Base-by-base conservation (phyloP, 2,329 filamentous ascomycete genomes). In the Myotisia sp. region DNA sequence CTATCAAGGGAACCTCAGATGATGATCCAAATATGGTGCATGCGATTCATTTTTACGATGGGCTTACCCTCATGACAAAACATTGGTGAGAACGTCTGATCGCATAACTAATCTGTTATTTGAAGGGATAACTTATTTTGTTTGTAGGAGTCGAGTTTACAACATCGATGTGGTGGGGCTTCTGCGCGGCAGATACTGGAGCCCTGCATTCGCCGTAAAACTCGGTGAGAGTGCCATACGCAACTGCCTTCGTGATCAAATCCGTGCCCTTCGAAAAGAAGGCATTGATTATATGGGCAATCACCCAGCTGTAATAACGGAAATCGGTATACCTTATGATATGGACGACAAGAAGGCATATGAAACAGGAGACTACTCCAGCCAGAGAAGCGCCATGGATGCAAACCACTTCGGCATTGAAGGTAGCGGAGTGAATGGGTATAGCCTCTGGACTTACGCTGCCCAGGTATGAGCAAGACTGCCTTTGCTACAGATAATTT, bases 271-370 rank as follows among this genome's bases (percentile, higher is more conserved):
- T 34, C 71, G 76, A 32, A 70, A 92, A 44, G 90, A 98, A 57
- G 92, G 87, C 0, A 60, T 79, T n/a, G 79, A 92, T 36, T 76
- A 84, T 39, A 83, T 85, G 65, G 90, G 90, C 13, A 74, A 80
- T 14, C 86, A 92, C 47, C 90, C 90, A 0, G 84, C 85, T 46
- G 60, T 98, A 3, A 74, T 94, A 55, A 92, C 84, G 1, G 90
- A 98, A 53, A 95, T 95, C 49, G 90, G 90, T 5, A 94, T 98
- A 38, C 90, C 90, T 0, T 98, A 93, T 52, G 90, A 98, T 52
- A 95, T 98, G 92, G 87, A 98, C 50, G 77, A 93, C 44, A 86
- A 93, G 58, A 69, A 90, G 50, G 90, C 90, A 1, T 98, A 98
- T 60, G 82, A 84, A 58, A 93, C 84, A 4, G 90, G 92, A 5